Percentiles rank a stretch among this genome's conserved stretches.
These are phyloP conservation scores for Coniferiporia sulphurascens DNA, from an alignment of 1,284 basidiomycete genomes.

Conservation along the genomic window DNA sequence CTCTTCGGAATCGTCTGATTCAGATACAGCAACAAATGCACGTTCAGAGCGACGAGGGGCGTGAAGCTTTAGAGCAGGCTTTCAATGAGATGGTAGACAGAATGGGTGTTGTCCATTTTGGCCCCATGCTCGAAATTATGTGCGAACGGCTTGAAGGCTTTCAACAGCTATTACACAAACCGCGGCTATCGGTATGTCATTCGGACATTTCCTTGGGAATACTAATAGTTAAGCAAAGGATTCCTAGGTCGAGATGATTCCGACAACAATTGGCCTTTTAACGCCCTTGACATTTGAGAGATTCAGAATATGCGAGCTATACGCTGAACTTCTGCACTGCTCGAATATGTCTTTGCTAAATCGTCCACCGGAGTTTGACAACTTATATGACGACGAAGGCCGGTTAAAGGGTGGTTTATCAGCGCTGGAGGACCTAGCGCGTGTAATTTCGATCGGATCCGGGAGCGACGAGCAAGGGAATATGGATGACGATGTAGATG, in stretches of 20 bases:
- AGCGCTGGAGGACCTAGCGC: constrained; percentile 77
- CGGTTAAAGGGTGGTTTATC: constrained; percentile 77
- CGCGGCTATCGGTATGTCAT: constrained; percentile 66
- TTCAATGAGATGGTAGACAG: constrained; percentile 86
- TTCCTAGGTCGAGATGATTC: constrained; percentile 53
- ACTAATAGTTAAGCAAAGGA: constrained; percentile 3
- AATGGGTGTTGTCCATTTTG: constrained; percentile 93
- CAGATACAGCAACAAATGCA: constrained; percentile 71
- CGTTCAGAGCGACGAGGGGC: constrained; percentile 52
- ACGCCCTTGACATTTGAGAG: constrained; percentile 90
- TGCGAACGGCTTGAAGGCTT: constrained; percentile 69
- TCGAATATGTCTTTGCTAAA: constrained; percentile 98
- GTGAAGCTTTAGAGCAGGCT: constrained; percentile 70
- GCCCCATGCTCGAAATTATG: constrained; percentile 77
- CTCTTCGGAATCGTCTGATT: constrained; percentile 85
- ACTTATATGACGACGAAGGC: constrained; percentile 77
- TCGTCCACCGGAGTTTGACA: constrained; percentile 61
- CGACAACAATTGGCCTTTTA: constrained; percentile 68
- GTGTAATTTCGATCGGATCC: constrained; percentile 63
- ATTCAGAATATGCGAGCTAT: constrained; percentile 96
- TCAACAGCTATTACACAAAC: constrained; percentile 66
- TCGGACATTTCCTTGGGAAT: not conserved
- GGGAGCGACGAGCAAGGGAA: constrained; percentile 53
- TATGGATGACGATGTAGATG: constrained; percentile 54
- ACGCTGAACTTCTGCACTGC: constrained; percentile 95